These are phyloP conservation scores for Heliamphora pulchella DNA, from an alignment of 179 eudicot genomes.

Conservation along the genomic window DNA sequence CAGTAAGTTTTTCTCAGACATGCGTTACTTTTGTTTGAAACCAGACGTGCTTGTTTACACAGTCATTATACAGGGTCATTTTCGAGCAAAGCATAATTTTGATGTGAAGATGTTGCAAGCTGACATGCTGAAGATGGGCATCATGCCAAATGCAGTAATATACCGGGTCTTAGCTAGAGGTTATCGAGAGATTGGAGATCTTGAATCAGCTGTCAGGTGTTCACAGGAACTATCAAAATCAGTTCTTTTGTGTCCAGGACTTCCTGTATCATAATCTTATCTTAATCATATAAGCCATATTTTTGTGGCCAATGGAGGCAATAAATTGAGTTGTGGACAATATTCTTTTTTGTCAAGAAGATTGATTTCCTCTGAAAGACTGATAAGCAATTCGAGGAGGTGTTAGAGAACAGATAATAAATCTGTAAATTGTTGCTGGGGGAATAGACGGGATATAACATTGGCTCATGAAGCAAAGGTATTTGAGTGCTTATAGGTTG, in stretches of 20 bases:
- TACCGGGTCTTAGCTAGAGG: constrained; percentile 32
- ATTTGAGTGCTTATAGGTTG: constrained; percentile 10
- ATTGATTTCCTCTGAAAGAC: neutral
- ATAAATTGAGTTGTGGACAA: neutral
- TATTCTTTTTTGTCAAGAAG: neutral
- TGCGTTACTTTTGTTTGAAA: constrained; percentile 46
- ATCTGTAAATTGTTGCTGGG: neutral
- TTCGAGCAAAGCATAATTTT: constrained; percentile 32
- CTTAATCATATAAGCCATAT: neutral
- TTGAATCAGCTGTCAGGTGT: constrained; percentile 37
- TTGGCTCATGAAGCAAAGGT: neutral
- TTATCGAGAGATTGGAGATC: constrained; percentile 38
- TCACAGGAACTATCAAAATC: constrained; percentile 28
- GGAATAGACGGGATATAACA: neutral
- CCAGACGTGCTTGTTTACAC: constrained; percentile 49
- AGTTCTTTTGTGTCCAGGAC: constrained; percentile 7
- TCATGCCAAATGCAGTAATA: constrained; percentile 34
- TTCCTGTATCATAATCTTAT: neutral
- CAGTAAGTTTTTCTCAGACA: constrained; percentile 50
- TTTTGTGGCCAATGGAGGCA: neutral
- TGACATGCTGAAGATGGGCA: constrained; percentile 71
- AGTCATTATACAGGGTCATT: constrained; percentile 38
- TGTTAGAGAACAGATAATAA: neutral
- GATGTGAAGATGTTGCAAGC: constrained; percentile 67
- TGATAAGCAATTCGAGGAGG: neutral